Conservation (phyloP, 2,329 filamentous ascomycete species). For the Fusarium palustre region DNA sequence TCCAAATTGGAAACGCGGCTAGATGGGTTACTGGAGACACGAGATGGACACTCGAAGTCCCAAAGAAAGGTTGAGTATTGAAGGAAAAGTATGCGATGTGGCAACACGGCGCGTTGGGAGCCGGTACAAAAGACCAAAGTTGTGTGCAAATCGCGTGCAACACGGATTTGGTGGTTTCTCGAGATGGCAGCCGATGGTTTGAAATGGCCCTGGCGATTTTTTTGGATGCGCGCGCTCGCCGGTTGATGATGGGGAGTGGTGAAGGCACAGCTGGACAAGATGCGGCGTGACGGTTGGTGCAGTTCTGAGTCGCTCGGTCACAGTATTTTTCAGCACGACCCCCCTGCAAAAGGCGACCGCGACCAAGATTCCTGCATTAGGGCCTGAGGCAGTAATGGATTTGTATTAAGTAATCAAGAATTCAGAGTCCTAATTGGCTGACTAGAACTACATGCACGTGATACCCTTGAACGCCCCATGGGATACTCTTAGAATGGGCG, state of each 20-base stretch:
- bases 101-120: constrained; percentile 56
- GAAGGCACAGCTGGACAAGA: constrained; percentile 64
- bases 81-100: constrained; percentile 59
- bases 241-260: constrained; percentile 64
- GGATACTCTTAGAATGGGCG: not conserved
- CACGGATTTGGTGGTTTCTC: constrained; percentile 63
- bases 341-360: constrained; percentile 47
- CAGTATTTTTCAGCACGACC: constrained; percentile 60
- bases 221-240: constrained; percentile 70
- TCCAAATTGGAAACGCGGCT: constrained; percentile 43
- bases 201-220: constrained; percentile 70
- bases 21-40: constrained; percentile 33
- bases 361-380: constrained; percentile 36
- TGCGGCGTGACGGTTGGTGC: constrained; percentile 63
- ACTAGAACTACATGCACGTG: constrained; percentile 39
- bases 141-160: constrained; percentile 67
- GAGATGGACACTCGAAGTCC: constrained; percentile 41
- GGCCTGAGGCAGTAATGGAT: constrained; percentile 40
- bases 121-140: constrained; percentile 56
- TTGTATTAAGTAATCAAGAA: constrained; percentile 35
- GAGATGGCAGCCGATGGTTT: constrained; percentile 70
- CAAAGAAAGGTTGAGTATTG: constrained; percentile 45
- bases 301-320: constrained; percentile 52
- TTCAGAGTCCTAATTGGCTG: constrained; percentile 6
- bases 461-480: constrained; percentile 16